Base-by-base conservation (phyloP, 192 early-diverging fungal species). In the Coemansia sp. region DNA sequence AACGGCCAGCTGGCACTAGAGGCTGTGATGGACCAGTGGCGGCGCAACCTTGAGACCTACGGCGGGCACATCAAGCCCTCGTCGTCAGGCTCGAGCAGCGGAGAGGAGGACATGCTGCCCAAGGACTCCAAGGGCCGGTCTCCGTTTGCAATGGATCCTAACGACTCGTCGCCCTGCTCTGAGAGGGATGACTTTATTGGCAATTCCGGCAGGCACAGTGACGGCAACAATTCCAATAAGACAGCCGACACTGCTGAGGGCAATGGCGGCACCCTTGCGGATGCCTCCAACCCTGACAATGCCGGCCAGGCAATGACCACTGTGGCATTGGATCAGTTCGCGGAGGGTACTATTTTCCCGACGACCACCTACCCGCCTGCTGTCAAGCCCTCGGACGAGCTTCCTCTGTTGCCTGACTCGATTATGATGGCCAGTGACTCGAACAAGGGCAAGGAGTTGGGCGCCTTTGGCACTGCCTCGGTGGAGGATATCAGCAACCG, bases 1-100 rank as follows among this genome's bases (percentile, higher is more conserved):
- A 93, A 95, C 67, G 93, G 93, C 27, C 84, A 89, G 75, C 55
- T 89, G 74, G 93, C 93, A 0, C 89, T 94, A 1, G 91, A 94
- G 70, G 86, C 81, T 8, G 90, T 90, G 40, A 76, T 83, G 70
- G 80, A 82, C 32, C 71, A 70, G 64, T 82, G 80, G 80, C 64
- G 60, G 41, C 67, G 66, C 62, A 82, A 82, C 38, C 35, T 82
- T 55, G 71, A 66, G 24, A 4, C 61, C 11, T 76, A 74, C 39
- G 71, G 78, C 44, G 20, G 63, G 24, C 62, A 72, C 61, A 69
- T 75, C 59, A 68, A 49, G 18, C 41, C 50, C 22, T 59, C 43
- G 35, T 10, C 61, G 39, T 58, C 68, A 13, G 55, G 44, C 43
- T 44, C 65, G 29, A 35, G 62, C 59, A 62, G 64, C 37, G 68